A percentile compares a stretch with the other conserved stretches of the same genome.
Evolutionary conservation across 2,329 filamentous ascomycete genomes (phyloP).

Genomic region (Bipolaris zeicola): DNA sequence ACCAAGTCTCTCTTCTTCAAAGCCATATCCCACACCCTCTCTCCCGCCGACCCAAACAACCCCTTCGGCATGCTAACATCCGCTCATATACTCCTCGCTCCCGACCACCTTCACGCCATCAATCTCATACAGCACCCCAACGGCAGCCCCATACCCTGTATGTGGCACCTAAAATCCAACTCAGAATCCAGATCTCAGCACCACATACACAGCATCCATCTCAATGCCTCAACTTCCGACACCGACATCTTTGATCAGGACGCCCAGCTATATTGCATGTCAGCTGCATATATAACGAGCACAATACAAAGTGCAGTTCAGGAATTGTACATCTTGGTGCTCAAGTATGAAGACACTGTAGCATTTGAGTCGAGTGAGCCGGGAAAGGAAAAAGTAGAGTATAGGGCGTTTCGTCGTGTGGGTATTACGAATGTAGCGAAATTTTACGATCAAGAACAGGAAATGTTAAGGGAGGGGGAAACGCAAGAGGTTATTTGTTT

Average conservation of each 20-base stretch:
- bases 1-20: conserved; percentile 1
- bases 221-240: conserved; percentile 10
- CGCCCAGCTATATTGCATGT: conserved; percentile 14
- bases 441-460: background rate
- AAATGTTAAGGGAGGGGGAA: background rate
- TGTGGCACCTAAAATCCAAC: background rate
- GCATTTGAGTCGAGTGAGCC: background rate
- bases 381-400: background rate
- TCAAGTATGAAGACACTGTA: background rate
- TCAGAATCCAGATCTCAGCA: background rate
- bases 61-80: conserved; percentile 8
- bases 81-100: conserved; percentile 4
- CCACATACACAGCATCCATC: background rate
- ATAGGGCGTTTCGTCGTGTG: conserved; percentile 1
- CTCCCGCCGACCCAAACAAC: conserved; percentile 76
- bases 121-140: background rate
- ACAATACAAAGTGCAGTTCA: background rate
- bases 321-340: conserved; percentile 7
- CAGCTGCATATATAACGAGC: conserved; percentile 6
- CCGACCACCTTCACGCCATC: conserved; percentile 3
- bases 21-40: conserved; percentile 55
- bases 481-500: background rate
- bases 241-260: conserved; percentile 4
- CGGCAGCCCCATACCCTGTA: background rate
- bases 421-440: background rate